Percentiles rank a stretch among this genome's conserved stretches.
Evolutionary conservation across 2,329 filamentous ascomycete genomes (phyloP).

Genomic region (Aureobasidium sp.): DNA sequence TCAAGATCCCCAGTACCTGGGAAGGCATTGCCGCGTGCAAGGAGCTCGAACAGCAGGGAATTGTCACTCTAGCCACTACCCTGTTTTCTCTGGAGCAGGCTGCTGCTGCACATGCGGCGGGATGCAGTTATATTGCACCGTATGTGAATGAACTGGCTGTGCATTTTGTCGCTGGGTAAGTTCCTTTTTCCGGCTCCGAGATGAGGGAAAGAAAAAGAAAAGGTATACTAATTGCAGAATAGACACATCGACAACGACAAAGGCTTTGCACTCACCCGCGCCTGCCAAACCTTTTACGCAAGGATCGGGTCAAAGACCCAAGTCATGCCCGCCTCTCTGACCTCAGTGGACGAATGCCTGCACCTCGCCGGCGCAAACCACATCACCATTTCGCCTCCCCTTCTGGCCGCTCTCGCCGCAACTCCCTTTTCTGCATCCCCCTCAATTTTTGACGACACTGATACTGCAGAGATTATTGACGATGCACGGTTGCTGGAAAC

Average conservation of each 20-base stretch:
- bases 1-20: constrained; percentile 59
- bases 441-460: not conserved
- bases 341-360: constrained; percentile 52
- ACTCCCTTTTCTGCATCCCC: not conserved
- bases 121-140: constrained; percentile 57
- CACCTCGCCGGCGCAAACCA: constrained; percentile 51
- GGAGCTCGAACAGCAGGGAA: constrained; percentile 45
- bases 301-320: constrained; percentile 33
- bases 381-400: constrained; percentile 51
- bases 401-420: constrained; percentile 36
- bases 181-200: too few species aligned
- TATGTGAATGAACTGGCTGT: constrained; percentile 60
- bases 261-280: constrained; percentile 45
- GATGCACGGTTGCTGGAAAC: not conserved
- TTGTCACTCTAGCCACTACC: constrained; percentile 56
- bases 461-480: not conserved
- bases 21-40: constrained; percentile 56
- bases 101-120: constrained; percentile 49
- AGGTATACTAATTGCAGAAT: not conserved
- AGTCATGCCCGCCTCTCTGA: constrained; percentile 53
- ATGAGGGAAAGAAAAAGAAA: too few species aligned
- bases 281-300: constrained; percentile 49
- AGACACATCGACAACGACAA: constrained; percentile 46
- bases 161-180: constrained; percentile 32
- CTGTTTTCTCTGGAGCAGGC: constrained; percentile 58